phyloP scores from a whole-genome alignment of 306 rosid species.

The Carpinus fangiana region DNA sequence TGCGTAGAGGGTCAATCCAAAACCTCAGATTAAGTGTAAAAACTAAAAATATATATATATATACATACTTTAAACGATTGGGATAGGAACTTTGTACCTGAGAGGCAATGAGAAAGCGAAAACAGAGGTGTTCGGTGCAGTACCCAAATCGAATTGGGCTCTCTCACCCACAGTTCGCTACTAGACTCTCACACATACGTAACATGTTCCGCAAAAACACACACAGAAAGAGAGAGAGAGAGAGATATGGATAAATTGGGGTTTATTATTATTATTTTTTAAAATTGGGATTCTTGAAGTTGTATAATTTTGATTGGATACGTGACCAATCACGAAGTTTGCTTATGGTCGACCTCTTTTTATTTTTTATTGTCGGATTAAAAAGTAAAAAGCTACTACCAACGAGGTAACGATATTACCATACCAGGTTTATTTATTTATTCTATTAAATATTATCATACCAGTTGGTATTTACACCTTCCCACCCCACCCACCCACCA shows the following conservation, averaged over 20 bases:
- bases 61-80: background rate
- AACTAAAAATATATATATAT: no score
- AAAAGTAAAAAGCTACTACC: no score
- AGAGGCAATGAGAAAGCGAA: background rate
- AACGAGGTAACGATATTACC: no score
- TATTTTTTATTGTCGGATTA: background rate
- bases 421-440: no score
- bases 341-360: background rate
- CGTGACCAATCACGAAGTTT: background rate
- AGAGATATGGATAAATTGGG: background rate
- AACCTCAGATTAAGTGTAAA: background rate
- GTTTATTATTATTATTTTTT: background rate
- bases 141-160: conserved; percentile 3
- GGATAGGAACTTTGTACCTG: background rate
- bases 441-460: no score
- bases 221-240: background rate
- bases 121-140: background rate
- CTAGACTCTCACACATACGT: background rate
- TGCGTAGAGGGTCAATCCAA: background rate
- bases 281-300: background rate
- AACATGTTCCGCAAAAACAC: background rate
- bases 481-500: no score
- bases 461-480: no score
- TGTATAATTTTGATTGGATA: background rate
- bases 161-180: background rate